Percentiles rank a stretch among this genome's conserved stretches.
phyloP scores from a whole-genome alignment of 2,329 filamentous ascomycete species.

The Myriosclerotinia duriaeana region DNA sequence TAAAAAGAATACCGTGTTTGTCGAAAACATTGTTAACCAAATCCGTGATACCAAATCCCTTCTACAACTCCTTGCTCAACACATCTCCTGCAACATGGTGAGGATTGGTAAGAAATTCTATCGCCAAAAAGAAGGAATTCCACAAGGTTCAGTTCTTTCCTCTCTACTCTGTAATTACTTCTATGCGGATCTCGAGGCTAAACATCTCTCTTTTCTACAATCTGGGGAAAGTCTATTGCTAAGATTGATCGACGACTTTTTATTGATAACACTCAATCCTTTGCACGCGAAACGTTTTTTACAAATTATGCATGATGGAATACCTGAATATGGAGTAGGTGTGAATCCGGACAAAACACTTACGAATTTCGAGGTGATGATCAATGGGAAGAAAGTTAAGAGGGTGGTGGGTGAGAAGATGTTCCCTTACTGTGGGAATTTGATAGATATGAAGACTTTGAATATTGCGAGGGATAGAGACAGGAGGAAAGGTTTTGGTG shows the following conservation, averaged over 20 bases:
- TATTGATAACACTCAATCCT: conserved; percentile 74
- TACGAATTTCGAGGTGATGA: conserved; percentile 71
- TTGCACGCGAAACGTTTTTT: conserved; percentile 71
- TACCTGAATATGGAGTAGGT: conserved; percentile 75
- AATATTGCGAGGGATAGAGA: conserved; percentile 70
- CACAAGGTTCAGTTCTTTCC: conserved; percentile 88
- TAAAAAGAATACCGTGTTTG: conserved; percentile 68
- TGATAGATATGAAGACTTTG: conserved; percentile 73
- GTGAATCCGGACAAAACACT: conserved; percentile 79
- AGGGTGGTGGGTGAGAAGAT: conserved; percentile 45
- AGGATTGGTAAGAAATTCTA: conserved; percentile 87
- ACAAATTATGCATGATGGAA: conserved; percentile 73
- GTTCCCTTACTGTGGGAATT: conserved; percentile 90
- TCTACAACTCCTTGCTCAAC: conserved; percentile 69
- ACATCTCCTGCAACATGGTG: conserved; percentile 82
- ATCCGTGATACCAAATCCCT: conserved; percentile 59
- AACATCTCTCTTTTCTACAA: conserved; percentile 66
- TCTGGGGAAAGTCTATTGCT: conserved; percentile 64
- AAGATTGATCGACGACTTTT: conserved; percentile 87
- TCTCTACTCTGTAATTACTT: conserved; percentile 91
- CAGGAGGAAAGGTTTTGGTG: conserved; percentile 52
- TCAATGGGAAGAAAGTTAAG: conserved; percentile 55
- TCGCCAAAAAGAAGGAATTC: conserved; percentile 83
- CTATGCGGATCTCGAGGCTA: conserved; percentile 80
- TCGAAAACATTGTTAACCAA: conserved; percentile 64